Base-by-base conservation (phyloP, 208 protist species). In the Trypanosoma avium region DNA sequence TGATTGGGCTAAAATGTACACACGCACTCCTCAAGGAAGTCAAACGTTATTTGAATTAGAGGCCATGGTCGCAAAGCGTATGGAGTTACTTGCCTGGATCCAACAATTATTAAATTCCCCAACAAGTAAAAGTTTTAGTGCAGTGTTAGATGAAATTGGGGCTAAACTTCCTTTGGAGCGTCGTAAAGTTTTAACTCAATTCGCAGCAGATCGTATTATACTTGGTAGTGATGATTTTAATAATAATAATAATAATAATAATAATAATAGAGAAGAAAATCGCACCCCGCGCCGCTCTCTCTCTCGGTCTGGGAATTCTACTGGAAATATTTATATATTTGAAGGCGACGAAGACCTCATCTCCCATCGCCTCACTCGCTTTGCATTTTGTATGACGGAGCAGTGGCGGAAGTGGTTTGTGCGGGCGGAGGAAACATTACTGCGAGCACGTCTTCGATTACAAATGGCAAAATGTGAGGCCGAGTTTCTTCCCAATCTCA, bases 331-430 rank as follows among this genome's bases (percentile, higher is more conserved):
- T 4, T 67, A 93, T 35, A 59, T 85, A 22, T 95, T 95, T 61
- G 76, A 86, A n/a, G 63, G 58, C 0, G 84, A 89, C 36, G 88
- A 97, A 43, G 91, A 97, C 46, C 62, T 90, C 52, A 61, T 87
- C 15, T 93, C 88, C 4, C 89, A 95, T 58, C 74, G 82, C 29
- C 74, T 93, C 12, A 75, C 84, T 54, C 86, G 91, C 56, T 88
- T 88, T 53, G 91, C 86, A n/a, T 97, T 94, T 57, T 97, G 91
- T 70, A 92, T 91, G 86, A 92, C 81, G 57, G 88, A 97, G 61
- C 65, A 70, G 27, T 97, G 91, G 91, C 81, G 91, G 32, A 89
- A 94, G 60, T 97, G 91, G 88, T 82, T 94, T 45, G 73, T 93
- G 17, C 42, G 66, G 26, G 76, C 75, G 4, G 91, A 97, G 70